Conservation (phyloP, 2,329 filamentous ascomycete species). For the Lachnellula occidentalis region DNA sequence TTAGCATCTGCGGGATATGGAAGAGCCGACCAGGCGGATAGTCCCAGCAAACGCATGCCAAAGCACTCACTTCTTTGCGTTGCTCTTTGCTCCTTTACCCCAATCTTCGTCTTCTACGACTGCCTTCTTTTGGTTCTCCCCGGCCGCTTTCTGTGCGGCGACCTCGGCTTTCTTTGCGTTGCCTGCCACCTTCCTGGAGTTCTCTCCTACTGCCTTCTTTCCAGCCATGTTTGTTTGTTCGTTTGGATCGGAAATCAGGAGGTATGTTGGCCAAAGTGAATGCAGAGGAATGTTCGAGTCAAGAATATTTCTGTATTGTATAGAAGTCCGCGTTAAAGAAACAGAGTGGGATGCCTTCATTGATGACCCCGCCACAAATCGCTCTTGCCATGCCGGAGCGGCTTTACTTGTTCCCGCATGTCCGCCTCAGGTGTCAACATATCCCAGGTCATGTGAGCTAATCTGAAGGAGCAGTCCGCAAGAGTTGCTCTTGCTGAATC, state of each 20-base stretch:
- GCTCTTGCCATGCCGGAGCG: neutral
- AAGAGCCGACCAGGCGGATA: slow-evolving; percentile 11
- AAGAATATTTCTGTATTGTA: neutral
- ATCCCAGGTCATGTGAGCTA: neutral
- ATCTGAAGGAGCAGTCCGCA: neutral
- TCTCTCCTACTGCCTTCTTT: slow-evolving; percentile 67
- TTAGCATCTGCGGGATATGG: slow-evolving; percentile 9
- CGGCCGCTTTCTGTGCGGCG: slow-evolving; percentile 73
- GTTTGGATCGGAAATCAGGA: neutral
- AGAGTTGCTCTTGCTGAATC: no score
- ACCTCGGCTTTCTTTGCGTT: slow-evolving; percentile 90
- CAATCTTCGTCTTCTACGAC: slow-evolving; percentile 70
- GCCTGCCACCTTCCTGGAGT: slow-evolving; percentile 82
- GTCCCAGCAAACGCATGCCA: slow-evolving; percentile 3
- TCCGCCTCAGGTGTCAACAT: neutral
- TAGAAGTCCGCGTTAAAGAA: neutral
- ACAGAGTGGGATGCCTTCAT: neutral
- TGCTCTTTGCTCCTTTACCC: slow-evolving; percentile 80
- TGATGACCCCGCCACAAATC: slow-evolving; percentile 1
- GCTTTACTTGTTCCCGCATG: neutral
- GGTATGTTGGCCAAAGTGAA: neutral
- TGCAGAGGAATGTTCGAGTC: neutral
- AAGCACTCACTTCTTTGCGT: slow-evolving; percentile 71
- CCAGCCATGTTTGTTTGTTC: slow-evolving; percentile 52
- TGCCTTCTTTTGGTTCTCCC: slow-evolving; percentile 59